Conservation (phyloP, 768 basidiomycete species). For the Tubosaeta sp. region DNA sequence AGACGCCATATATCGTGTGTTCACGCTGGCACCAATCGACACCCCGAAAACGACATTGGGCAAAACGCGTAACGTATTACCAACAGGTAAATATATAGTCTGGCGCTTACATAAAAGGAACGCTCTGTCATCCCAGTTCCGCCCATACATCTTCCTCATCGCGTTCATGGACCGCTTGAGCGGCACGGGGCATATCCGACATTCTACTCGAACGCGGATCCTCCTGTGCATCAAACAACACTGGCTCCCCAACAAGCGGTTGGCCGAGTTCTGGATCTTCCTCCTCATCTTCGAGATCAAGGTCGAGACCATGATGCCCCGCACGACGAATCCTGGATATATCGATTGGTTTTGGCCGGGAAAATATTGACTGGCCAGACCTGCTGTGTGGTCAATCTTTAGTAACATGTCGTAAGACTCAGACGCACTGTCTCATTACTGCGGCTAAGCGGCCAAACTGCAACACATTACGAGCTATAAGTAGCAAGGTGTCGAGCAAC, state of each 20-base stretch:
- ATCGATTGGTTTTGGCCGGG: constrained; percentile 82
- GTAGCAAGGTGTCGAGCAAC: constrained; percentile 84
- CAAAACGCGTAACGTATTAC: not conserved
- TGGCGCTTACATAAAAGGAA: not conserved
- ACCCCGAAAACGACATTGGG: not conserved
- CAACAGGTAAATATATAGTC: not conserved
- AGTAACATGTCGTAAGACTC: not conserved
- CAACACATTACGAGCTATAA: constrained; percentile 88
- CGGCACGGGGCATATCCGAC: constrained; percentile 60
- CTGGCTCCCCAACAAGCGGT: constrained; percentile 55
- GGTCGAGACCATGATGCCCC: constrained; percentile 58
- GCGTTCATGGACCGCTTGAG: constrained; percentile 48
- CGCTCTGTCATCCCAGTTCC: constrained; percentile 42
- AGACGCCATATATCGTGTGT: not conserved
- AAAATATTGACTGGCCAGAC: constrained; percentile 87
- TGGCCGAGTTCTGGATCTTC: constrained; percentile 48
- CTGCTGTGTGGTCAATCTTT: constrained; percentile 34
- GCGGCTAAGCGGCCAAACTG: constrained; percentile 90
- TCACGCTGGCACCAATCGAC: not conserved
- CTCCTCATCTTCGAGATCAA: constrained; percentile 67
- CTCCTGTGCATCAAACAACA: constrained; percentile 60
- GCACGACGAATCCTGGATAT: constrained; percentile 66
- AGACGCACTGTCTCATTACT: constrained; percentile 86
- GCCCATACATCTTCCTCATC: constrained; percentile 74
- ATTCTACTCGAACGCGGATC: constrained; percentile 28